phyloP scores from a whole-genome alignment of 129 eudicot species.

The Arctium lappa region DNA sequence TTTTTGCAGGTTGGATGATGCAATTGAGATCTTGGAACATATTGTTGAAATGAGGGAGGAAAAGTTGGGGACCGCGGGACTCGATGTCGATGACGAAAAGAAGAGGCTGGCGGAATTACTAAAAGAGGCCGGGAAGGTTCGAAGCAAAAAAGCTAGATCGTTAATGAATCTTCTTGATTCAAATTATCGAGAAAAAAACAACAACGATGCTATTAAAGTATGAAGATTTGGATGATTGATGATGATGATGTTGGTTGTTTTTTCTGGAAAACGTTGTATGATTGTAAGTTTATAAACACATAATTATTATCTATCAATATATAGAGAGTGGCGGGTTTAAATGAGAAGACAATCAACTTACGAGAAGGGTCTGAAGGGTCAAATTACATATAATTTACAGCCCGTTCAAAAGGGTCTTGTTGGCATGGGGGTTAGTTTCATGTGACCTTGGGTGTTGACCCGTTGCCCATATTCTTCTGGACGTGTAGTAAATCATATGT shows the following conservation, averaged over 20 bases:
- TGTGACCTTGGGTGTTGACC: too few relatives aligned
- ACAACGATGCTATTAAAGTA: conserved; percentile 21
- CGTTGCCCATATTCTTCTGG: not conserved
- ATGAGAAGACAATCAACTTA: not conserved
- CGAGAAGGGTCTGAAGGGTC: not conserved
- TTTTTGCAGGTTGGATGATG: conserved; percentile 34
- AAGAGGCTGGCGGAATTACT: conserved; percentile 29
- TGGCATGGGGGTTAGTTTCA: too few relatives aligned
- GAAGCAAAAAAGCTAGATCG: conserved; percentile 29
- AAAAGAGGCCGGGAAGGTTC: conserved; percentile 32
- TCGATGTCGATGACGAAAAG: conserved; percentile 35
- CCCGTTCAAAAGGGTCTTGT: not conserved
- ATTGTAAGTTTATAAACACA: conserved; percentile 15
- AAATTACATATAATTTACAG: not conserved
- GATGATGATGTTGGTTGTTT: not conserved
- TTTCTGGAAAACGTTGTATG: conserved; percentile 2
- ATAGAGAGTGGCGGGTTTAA: not conserved
- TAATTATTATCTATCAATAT: not conserved
- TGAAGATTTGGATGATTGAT: conserved; percentile 7
- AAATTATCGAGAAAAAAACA: conserved; percentile 15
- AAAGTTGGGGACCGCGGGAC: conserved; percentile 31
- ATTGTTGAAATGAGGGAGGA: conserved; percentile 38
- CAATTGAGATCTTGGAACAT: conserved; percentile 35
- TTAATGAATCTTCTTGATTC: conserved; percentile 27
- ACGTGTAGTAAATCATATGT: not conserved